Evolutionary conservation across 495 filamentous ascomycete genomes (phyloP), one percentile per base, ranked within the genome.

Genomic region (Immersiella caudata): DNA sequence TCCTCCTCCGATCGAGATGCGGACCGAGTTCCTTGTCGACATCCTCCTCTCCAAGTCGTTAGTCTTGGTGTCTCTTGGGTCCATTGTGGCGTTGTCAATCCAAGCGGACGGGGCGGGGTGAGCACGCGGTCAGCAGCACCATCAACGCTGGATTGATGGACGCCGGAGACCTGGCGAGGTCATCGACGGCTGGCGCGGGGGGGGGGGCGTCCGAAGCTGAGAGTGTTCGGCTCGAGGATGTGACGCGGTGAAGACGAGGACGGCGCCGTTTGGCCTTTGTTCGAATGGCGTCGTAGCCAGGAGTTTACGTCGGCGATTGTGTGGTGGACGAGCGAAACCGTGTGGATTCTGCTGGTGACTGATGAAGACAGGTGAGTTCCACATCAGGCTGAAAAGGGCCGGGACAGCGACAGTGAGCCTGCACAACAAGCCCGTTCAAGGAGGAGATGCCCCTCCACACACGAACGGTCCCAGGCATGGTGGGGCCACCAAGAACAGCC

Each of bases 21-120:
- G 75, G 25, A 73, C 62, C 24, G 81, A 80, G 6, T 70, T 67
- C 68, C 79, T 78, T 16, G 62, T 69, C 51, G 80, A 80, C 25
- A 74, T 64, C 64, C 75, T 73, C 68, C 80, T 71, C 64, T 76
- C 76, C 62, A 76, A 66, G 22, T 77, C 76, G 49, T 71, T 71
- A 26, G 69, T 65, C 66, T 80, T 79, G 63, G 71, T 70, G 68
- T 72, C 69, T 57, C 62, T 29, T 21, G 68, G 64, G 51, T 75
- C 80, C 82, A 84, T 84, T 50, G 64, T 70, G 35, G 65, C 8
- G 52, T 26, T 33, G n/a, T 64, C 25, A 50, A 33, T 54, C 40
- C 64, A 64, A 60, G 67, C 56, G 64, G 67, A 46, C 40, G 60
- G 64, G 54, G 64, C 60, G 54, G 57, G 60, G 68, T 33, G 27